These are phyloP conservation scores for Lachnellula occidentalis DNA, from an alignment of 2,329 filamentous ascomycete genomes.

Conservation along the genomic window DNA sequence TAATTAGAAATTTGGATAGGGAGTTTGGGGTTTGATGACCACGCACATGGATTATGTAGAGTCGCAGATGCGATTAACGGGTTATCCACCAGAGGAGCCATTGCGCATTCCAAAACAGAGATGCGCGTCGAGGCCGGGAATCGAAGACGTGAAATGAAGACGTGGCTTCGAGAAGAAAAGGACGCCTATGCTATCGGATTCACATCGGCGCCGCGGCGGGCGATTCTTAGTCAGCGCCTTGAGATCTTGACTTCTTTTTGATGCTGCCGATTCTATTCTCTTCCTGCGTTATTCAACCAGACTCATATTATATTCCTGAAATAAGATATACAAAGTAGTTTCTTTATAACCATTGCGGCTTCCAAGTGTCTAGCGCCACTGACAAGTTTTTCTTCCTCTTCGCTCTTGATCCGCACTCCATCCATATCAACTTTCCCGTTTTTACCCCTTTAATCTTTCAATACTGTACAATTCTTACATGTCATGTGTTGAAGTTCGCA, in stretches of 20 bases:
- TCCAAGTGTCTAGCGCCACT: no score
- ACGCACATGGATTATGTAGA: slow-evolving; percentile 68
- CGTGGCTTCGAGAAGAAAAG: slow-evolving; percentile 4
- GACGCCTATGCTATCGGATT: neutral
- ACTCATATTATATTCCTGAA: no score
- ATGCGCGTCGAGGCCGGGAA: slow-evolving; percentile 15
- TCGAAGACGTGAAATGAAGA: slow-evolving; percentile 1
- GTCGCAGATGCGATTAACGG: slow-evolving; percentile 82
- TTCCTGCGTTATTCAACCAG: no score
- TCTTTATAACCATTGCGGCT: no score
- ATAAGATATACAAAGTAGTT: no score
- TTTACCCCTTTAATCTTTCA: no score
- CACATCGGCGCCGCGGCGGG: neutral
- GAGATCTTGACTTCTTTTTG: neutral
- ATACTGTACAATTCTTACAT: no score
- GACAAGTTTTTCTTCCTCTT: no score
- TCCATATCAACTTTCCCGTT: no score
- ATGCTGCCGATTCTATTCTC: no score
- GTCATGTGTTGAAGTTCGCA: no score
- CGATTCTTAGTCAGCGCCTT: neutral
- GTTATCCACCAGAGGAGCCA: slow-evolving; percentile 85
- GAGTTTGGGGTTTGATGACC: neutral
- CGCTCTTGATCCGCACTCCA: no score
- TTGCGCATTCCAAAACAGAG: slow-evolving; percentile 33
- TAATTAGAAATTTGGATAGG: slow-evolving; percentile 10